These are phyloP conservation scores for Geotrichum klebahnii DNA, from an alignment of 1,139 yeast genomes.

Conservation along the genomic window DNA sequence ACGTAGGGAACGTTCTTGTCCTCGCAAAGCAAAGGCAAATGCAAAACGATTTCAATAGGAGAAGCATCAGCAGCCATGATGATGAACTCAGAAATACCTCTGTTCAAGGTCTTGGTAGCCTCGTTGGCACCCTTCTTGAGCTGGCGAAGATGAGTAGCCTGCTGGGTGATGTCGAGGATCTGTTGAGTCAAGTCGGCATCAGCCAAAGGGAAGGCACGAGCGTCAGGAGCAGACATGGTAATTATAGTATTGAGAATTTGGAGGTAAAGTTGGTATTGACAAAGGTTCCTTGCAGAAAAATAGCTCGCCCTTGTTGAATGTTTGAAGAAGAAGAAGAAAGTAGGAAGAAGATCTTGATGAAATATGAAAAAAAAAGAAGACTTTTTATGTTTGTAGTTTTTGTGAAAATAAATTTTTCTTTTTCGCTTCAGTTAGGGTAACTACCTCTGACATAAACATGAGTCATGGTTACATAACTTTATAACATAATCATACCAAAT, in stretches of 20 bases:
- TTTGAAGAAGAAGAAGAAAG: slow-evolving; percentile 3
- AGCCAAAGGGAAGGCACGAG: slow-evolving; percentile 92
- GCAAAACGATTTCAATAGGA: slow-evolving; percentile 97
- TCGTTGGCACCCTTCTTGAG: slow-evolving; percentile 98
- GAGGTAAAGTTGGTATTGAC: too few relatives aligned
- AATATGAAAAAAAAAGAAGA: too few relatives aligned
- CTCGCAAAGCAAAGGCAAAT: slow-evolving; percentile 95
- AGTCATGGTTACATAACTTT: too few relatives aligned
- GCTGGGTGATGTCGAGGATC: slow-evolving; percentile 96
- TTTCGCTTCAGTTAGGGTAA: too few relatives aligned
- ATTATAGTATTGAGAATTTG: slow-evolving; percentile 8
- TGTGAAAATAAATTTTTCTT: too few relatives aligned
- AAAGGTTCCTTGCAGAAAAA: slow-evolving; percentile 32
- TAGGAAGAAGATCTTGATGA: too few relatives aligned
- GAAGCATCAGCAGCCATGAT: slow-evolving; percentile 99
- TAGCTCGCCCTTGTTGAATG: slow-evolving; percentile 27
- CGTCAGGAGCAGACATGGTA: slow-evolving; percentile 39
- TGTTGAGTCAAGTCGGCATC: slow-evolving; percentile 94
- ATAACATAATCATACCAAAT: too few relatives aligned
- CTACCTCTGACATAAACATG: too few relatives aligned
- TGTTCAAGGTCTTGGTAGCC: slow-evolving; percentile 94
- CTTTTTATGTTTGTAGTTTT: too few relatives aligned
- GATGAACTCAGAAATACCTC: slow-evolving; percentile 98
- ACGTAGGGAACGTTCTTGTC: slow-evolving; percentile 99
- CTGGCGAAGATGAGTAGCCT: slow-evolving; percentile 96